Conservation (phyloP, 2,329 filamentous ascomycete genomes). For the Diaporthe citri region DNA sequence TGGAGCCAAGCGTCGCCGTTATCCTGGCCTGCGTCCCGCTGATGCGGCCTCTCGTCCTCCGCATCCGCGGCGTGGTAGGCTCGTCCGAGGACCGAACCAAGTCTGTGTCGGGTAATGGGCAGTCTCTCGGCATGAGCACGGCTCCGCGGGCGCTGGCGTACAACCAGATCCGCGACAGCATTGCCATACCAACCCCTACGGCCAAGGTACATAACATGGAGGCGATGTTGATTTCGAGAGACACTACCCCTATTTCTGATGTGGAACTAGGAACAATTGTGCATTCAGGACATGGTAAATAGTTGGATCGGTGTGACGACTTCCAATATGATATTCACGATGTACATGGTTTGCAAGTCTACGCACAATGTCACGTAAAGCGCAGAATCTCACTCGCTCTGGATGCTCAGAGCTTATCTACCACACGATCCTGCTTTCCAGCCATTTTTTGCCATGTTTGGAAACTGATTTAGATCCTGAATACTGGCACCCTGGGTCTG, state of each 20-base stretch:
- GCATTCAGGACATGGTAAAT: neutral
- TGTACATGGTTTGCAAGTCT: neutral
- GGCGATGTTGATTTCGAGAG: constrained; percentile 16
- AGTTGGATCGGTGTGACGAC: fast-evolving
- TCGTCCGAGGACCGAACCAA: neutral
- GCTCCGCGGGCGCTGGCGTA: neutral
- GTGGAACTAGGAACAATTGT: neutral
- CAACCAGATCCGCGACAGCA: constrained; percentile 22
- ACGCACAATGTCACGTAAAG: no score
- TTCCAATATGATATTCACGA: neutral
- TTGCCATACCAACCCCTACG: neutral
- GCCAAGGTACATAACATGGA: constrained; percentile 5
- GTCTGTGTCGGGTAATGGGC: neutral
- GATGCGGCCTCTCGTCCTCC: constrained; percentile 17
- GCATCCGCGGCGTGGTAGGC: neutral
- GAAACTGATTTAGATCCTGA: no score
- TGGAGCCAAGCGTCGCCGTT: constrained; percentile 18
- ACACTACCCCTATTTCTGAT: neutral
- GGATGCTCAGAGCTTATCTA: no score
- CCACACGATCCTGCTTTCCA: no score
- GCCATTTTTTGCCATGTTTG: no score
- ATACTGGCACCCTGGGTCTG: no score
- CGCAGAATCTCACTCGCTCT: no score
- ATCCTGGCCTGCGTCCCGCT: constrained; percentile 12
- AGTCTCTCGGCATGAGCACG: constrained; percentile 10